Evolutionary conservation across 768 basidiomycete genomes (phyloP).

Genomic region (Termitomyces sp.): DNA sequence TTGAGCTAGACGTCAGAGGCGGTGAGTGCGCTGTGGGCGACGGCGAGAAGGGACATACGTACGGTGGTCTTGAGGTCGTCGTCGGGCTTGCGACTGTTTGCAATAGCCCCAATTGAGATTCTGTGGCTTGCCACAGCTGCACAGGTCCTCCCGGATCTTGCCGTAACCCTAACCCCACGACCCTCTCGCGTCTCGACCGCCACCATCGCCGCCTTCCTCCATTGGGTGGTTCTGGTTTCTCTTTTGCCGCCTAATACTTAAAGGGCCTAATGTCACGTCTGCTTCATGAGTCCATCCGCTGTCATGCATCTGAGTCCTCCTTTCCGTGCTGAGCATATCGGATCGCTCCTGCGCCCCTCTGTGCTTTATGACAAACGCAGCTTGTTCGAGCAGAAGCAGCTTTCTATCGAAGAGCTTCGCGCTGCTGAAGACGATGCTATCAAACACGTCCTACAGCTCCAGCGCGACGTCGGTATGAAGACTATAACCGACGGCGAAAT

Average conservation of each 20-base stretch:
- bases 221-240: too few relatives aligned
- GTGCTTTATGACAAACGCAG: constrained; percentile 43
- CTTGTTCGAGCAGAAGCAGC: constrained; percentile 35
- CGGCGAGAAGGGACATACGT: constrained; percentile 26
- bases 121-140: constrained; percentile 38
- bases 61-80: constrained; percentile 46
- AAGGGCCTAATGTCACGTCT: too few relatives aligned
- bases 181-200: neutral
- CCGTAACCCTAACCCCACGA: constrained; percentile 31
- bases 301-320: constrained; percentile 29
- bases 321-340: constrained; percentile 53
- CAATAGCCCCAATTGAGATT: constrained; percentile 19
- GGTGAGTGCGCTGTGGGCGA: constrained; percentile 13
- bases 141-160: constrained; percentile 29
- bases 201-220: neutral
- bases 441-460: constrained; percentile 44
- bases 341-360: constrained; percentile 52
- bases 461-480: constrained; percentile 49
- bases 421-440: constrained; percentile 50
- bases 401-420: constrained; percentile 37
- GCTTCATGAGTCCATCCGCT: constrained; percentile 16
- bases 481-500: constrained; percentile 62
- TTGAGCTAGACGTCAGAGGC: constrained; percentile 31
- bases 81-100: constrained; percentile 26
- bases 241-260: too few relatives aligned